Conservation (phyloP, 495 filamentous ascomycete species). For the Neurospora africana region DNA sequence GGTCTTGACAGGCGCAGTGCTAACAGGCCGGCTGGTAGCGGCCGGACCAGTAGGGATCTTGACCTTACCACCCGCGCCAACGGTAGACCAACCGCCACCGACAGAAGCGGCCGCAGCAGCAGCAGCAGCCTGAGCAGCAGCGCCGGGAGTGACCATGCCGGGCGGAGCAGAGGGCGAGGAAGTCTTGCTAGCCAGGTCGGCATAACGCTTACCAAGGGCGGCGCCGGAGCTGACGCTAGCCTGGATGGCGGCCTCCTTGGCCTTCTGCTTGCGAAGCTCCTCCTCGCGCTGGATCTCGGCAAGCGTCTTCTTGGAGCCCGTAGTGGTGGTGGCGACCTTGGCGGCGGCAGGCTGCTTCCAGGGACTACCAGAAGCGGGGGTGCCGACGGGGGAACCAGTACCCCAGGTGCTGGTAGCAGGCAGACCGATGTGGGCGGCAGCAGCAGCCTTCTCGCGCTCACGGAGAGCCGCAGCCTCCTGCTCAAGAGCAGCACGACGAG, state of each 20-base stretch:
- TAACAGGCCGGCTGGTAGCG: conserved; percentile 46
- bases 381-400: conserved; percentile 50
- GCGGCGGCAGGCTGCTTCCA: conserved; percentile 46
- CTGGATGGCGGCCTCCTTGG: conserved; percentile 41
- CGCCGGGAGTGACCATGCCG: conserved; percentile 1
- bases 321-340: conserved; percentile 21
- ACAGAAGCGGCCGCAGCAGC: conserved; percentile 20
- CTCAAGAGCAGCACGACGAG: conserved; percentile 62
- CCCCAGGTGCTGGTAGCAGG: conserved; percentile 90
- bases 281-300: conserved; percentile 97
- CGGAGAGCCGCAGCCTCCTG: conserved; percentile 55
- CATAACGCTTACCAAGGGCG: conserved; percentile 73
- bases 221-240: conserved; percentile 38
- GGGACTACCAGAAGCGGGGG: conserved; percentile 47
- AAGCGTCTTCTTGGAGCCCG: conserved; percentile 70
- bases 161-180: conserved; percentile 9
- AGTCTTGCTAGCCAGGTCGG: conserved; percentile 80
- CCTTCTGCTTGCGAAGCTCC: conserved; percentile 75
- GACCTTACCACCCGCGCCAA: conserved; percentile 86
- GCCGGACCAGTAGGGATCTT: conserved; percentile 58
- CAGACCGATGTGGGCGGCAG: conserved; percentile 56
- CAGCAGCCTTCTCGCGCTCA: conserved; percentile 51
- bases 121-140: conserved; percentile 13
- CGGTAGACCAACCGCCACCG: conserved; percentile 80
- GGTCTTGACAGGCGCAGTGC: conserved; percentile 32